Percentiles rank a stretch among this genome's conserved stretches.
These are phyloP conservation scores for Aphanocladium album DNA, from an alignment of 2,329 filamentous ascomycete species.

Conservation along the genomic window DNA sequence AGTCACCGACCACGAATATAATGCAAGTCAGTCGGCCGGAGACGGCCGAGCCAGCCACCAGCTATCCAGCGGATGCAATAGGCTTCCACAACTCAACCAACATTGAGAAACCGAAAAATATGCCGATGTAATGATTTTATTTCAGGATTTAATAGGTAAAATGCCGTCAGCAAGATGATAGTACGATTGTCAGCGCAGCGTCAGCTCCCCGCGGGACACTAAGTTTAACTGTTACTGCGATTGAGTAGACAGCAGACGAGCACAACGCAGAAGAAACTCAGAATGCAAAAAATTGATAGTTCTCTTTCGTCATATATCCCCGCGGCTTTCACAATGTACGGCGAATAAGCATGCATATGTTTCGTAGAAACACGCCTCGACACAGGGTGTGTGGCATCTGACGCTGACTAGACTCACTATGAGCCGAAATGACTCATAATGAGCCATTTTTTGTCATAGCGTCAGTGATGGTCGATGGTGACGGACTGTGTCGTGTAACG, in stretches of 20 bases:
- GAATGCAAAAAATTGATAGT: too few species aligned
- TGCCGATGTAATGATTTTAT: too few species aligned
- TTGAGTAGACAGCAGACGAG: too few species aligned
- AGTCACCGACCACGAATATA: not conserved
- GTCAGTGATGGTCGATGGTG: not conserved
- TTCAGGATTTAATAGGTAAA: too few species aligned
- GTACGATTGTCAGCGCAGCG: too few species aligned
- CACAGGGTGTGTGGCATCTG: not conserved
- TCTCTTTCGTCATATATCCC: not conserved
- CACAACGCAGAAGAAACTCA: too few species aligned
- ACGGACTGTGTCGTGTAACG: not conserved
- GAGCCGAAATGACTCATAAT: slow-evolving; percentile 8
- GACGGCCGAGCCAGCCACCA: not conserved
- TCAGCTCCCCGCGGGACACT: too few species aligned
- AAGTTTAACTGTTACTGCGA: too few species aligned
- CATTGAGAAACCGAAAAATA: not conserved
- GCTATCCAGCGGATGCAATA: not conserved
- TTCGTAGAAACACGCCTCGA: slow-evolving; percentile 6
- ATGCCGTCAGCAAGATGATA: too few species aligned
- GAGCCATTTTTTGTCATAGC: not conserved
- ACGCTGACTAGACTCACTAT: slow-evolving; percentile 7
- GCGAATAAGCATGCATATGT: not conserved
- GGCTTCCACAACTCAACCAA: not conserved
- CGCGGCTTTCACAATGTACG: not conserved
- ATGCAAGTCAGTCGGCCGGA: not conserved